Evolutionary conservation across 2,329 filamentous ascomycete genomes (phyloP), one percentile per base, ranked within the genome.

Genomic region (Pseudogymnoascus destructans): DNA sequence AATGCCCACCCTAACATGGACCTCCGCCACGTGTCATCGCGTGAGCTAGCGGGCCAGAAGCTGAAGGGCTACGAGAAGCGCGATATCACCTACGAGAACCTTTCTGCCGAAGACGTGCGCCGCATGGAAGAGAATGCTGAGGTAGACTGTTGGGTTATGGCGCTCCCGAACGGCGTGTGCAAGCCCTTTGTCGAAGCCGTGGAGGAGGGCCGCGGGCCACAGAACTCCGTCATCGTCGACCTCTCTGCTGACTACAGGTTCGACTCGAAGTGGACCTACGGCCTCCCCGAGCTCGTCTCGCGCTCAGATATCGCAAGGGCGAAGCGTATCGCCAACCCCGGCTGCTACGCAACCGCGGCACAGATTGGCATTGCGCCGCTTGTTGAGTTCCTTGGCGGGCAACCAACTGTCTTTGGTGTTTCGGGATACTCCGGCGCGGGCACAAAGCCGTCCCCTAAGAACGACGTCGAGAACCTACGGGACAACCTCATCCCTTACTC

Each of bases 81-180:
- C 63, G 84, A 95, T 61, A 88, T 98, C 64, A 89, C 83, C 62
- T 98, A 98, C 73, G 89, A 95, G 72, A 95, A 90, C 70, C 77
- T 97, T 46, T 84, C 81, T 59, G 81, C 89, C 5, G 92, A 97
- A 64, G 92, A 97, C 64, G 85, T 95, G 10, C 82, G 84, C 62
- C 79, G 84, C 59, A 89, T 97, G 81, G 88, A 93, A 62, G 84
- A 87, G 70, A 82, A 85, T 30, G 87, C 87, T 57, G 82, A 91
- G 67, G 84, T 97, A 55, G 92, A 97, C 74, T 93, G 88, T 74
- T 97, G 91, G 91, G 88, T 97, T 46, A 93, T 97, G 88, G 93
- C 93, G 33, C 82, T 97, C 27, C 93, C 92, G 46, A 98, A 97
- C 68, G 88, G 89, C 61, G 89, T 95, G 55, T 96, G 89, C 81